Conservation (phyloP, 768 basidiomycete genomes). For the Phylloporus sp. region DNA sequence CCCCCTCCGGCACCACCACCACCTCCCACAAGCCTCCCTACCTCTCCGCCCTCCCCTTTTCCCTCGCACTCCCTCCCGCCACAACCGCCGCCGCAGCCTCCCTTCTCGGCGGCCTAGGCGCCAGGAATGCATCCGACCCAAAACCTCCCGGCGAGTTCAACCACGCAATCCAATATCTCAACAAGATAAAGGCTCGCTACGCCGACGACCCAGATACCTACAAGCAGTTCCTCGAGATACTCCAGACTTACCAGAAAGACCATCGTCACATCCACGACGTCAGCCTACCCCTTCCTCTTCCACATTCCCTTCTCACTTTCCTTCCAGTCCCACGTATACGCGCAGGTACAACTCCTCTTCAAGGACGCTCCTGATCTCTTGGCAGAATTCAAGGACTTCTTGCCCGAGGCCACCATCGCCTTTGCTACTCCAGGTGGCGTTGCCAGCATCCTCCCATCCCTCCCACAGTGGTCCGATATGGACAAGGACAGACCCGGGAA, state of each 20-base stretch:
- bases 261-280: slow-evolving; percentile 69
- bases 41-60: slow-evolving; percentile 25
- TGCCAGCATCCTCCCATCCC: slow-evolving; percentile 43
- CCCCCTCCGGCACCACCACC: slow-evolving; percentile 66
- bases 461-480: slow-evolving; percentile 40
- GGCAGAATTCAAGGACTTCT: slow-evolving; percentile 75
- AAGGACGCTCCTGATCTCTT: slow-evolving; percentile 77
- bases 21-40: slow-evolving; percentile 26
- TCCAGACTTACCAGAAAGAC: slow-evolving; percentile 86
- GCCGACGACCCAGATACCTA: slow-evolving; percentile 87
- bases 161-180: slow-evolving; percentile 94
- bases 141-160: slow-evolving; percentile 71
- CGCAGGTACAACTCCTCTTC: slow-evolving; percentile 76
- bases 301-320: slow-evolving; percentile 5
- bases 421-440: slow-evolving; percentile 37
- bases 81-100: slow-evolving; percentile 60
- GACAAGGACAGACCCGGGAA: slow-evolving; percentile 36
- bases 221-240: slow-evolving; percentile 83
- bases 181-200: slow-evolving; percentile 96
- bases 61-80: slow-evolving; percentile 42
- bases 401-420: slow-evolving; percentile 58
- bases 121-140: slow-evolving; percentile 45
- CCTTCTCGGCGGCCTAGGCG: slow-evolving; percentile 56
- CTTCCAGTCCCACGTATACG: slow-evolving; percentile 64
- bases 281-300: slow-evolving; percentile 26